Conservation (phyloP, 768 basidiomycete species). For the Tylopilus intermedius region DNA sequence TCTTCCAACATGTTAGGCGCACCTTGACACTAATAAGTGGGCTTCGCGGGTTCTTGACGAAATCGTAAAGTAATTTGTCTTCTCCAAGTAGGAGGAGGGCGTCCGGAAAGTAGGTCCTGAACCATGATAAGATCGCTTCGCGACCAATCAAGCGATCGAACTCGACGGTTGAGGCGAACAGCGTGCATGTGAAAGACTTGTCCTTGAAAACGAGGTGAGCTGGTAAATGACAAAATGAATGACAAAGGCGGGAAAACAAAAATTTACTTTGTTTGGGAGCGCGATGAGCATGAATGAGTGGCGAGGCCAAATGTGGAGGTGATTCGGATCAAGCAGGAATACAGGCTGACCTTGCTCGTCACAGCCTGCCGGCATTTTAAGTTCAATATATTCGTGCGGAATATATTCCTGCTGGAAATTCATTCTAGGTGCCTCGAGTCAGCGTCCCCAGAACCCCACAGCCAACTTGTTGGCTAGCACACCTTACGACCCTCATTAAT, state of each 20-base stretch:
- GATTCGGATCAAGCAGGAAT: slow-evolving; percentile 87
- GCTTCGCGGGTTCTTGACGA: slow-evolving; percentile 79
- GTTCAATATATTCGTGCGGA: slow-evolving; percentile 92
- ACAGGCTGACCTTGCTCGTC: slow-evolving; percentile 54
- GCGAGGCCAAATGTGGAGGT: slow-evolving; percentile 99
- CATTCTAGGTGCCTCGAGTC: slow-evolving; percentile 56
- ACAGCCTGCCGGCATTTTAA: slow-evolving; percentile 84
- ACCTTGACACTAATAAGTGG: slow-evolving; percentile 93
- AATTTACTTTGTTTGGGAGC: slow-evolving; percentile 86
- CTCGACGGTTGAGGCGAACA: slow-evolving; percentile 81
- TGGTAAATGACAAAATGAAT: slow-evolving; percentile 25
- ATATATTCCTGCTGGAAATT: slow-evolving; percentile 94
- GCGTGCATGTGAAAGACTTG: slow-evolving; percentile 93
- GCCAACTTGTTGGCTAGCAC: slow-evolving; percentile 27
- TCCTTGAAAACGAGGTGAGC: slow-evolving; percentile 52
- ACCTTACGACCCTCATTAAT: slow-evolving; percentile 94
- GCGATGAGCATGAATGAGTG: slow-evolving; percentile 99
- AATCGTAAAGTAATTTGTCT: slow-evolving; percentile 68
- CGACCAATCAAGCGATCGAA: slow-evolving; percentile 62
- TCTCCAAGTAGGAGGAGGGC: slow-evolving; percentile 84
- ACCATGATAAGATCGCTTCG: slow-evolving; percentile 64
- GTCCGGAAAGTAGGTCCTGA: slow-evolving; percentile 80
- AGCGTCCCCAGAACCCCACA: slow-evolving; percentile 7
- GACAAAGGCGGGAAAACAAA: slow-evolving; percentile 24
- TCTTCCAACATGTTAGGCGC: slow-evolving; percentile 26